These are phyloP conservation scores for Ganoderma meredithae DNA, from an alignment of 1,284 basidiomycete genomes.

Conservation along the genomic window DNA sequence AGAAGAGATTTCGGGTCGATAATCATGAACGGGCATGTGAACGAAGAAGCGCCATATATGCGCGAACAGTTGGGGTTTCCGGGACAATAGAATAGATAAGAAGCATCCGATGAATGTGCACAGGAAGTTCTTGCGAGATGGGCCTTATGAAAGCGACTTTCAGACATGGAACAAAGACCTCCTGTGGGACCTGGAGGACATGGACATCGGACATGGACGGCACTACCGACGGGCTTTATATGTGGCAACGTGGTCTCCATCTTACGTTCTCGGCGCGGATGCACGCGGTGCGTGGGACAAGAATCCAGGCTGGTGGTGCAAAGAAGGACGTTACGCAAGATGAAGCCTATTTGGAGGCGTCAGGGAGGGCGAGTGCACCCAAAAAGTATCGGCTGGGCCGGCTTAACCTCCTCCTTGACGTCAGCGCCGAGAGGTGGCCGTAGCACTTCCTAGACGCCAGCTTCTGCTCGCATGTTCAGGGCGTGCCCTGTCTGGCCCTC, in stretches of 20 bases:
- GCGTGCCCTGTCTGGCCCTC: background rate
- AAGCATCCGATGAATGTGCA: background rate
- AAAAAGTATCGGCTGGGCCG: background rate
- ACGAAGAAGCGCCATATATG: background rate
- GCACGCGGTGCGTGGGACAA: background rate
- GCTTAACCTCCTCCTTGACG: constrained; percentile 4
- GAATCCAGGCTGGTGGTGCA: background rate
- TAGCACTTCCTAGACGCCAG: constrained; percentile 2
- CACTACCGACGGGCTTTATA: background rate
- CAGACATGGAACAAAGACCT: constrained; percentile 20
- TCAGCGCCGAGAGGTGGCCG: background rate
- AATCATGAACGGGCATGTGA: background rate
- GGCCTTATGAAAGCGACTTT: constrained; percentile 18
- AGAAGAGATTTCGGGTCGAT: background rate
- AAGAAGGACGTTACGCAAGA: background rate
- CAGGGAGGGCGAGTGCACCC: background rate
- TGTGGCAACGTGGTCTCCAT: background rate
- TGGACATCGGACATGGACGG: background rate
- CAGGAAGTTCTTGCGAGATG: background rate
- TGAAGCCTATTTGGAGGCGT: background rate
- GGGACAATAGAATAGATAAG: background rate
- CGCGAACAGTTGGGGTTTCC: background rate
- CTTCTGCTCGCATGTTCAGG: constrained; percentile 4
- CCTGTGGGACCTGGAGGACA: background rate
- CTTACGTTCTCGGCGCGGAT: background rate